A percentile compares a stretch with the other conserved stretches of the same genome.
These are phyloP conservation scores for Durotheca rogersii DNA, from an alignment of 495 filamentous ascomycete species.

Conservation along the genomic window DNA sequence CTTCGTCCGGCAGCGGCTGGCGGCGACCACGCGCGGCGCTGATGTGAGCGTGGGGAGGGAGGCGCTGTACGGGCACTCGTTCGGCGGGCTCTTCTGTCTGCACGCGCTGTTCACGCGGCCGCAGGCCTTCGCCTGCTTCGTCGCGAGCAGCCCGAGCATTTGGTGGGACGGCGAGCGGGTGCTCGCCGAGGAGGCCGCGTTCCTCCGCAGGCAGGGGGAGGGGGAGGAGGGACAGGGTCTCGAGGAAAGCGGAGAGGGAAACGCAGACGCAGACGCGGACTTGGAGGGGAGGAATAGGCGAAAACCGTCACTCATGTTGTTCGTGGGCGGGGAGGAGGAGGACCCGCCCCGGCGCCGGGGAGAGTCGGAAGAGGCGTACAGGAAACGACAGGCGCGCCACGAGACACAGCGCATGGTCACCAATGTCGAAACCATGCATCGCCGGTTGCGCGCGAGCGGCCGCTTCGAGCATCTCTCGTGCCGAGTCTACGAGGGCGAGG, in stretches of 20 bases:
- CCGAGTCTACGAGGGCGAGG: slow-evolving; percentile 2
- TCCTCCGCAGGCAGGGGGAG: no score
- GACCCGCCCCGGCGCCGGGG: background rate
- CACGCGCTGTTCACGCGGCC: background rate
- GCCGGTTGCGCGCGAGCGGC: background rate
- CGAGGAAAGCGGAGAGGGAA: background rate
- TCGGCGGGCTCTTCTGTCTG: slow-evolving; percentile 2
- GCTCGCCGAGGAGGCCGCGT: background rate
- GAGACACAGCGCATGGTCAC: background rate
- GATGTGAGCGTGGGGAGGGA: background rate
- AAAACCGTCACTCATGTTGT: background rate
- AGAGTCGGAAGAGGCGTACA: background rate
- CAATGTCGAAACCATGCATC: background rate
- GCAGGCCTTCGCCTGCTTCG: background rate
- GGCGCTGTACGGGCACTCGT: slow-evolving; percentile 1
- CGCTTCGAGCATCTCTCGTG: background rate
- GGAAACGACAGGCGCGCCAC: background rate
- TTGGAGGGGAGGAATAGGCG: no score
- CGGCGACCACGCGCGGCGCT: background rate
- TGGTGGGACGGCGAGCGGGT: slow-evolving; percentile 1
- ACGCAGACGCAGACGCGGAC: no score
- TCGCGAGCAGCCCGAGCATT: slow-evolving; percentile 1
- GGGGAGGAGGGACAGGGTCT: background rate
- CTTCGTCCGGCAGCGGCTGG: background rate
- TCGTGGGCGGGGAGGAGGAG: background rate